Conservation (phyloP, 148 eudicot genomes). For the Chenopodium suecicum region DNA sequence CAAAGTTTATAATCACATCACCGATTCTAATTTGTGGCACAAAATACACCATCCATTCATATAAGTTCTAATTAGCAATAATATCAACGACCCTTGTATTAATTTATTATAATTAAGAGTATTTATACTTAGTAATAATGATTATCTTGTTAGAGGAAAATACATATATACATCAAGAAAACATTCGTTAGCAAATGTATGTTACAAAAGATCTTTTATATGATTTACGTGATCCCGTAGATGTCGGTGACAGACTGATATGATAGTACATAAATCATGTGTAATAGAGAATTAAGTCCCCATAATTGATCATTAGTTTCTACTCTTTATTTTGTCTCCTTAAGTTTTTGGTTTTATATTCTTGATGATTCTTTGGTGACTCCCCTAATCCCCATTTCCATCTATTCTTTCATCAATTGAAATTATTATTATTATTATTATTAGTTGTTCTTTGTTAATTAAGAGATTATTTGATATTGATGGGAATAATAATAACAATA, state of each 20-base stretch:
- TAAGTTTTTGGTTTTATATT: conserved; percentile 5
- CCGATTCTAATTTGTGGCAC: neutral
- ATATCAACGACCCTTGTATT: neutral
- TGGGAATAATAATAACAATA: conserved; percentile 6
- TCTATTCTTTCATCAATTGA: neutral
- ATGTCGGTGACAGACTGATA: conserved; percentile 25
- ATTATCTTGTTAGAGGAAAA: conserved; percentile 16
- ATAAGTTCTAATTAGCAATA: conserved; percentile 5
- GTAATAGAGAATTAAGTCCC: conserved; percentile 3
- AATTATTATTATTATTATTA: too few species aligned
- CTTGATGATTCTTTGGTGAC: neutral
- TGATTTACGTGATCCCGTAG: conserved; percentile 17
- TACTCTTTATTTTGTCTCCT: neutral
- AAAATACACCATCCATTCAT: conserved; percentile 6
- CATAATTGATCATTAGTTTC: neutral
- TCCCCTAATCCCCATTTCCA: conserved; percentile 12
- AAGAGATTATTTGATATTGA: neutral
- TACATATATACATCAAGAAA: neutral
- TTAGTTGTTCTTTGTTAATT: neutral
- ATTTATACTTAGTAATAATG: neutral
- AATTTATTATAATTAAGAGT: neutral
- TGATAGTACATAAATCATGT: conserved; percentile 18
- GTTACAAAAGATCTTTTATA: neutral
- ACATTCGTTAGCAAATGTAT: conserved; percentile 16
- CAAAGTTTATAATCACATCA: neutral